A percentile compares a stretch with the other conserved stretches of the same genome.
These are phyloP conservation scores for Rubia occidens DNA, from an alignment of 305 asterid species.

Conservation along the genomic window DNA sequence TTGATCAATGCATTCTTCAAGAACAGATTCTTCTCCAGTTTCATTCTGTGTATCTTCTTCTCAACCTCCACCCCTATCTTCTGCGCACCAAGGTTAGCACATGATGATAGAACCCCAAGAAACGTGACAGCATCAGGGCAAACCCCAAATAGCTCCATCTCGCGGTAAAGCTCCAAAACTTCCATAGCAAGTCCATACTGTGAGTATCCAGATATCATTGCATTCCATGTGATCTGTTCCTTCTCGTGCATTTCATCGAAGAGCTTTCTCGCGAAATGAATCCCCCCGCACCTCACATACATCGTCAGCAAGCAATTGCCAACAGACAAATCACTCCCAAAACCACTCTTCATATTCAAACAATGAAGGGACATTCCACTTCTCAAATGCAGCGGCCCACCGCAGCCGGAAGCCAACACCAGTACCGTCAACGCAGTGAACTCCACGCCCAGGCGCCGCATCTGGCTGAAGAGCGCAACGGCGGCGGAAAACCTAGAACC, in stretches of 20 bases:
- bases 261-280: conserved; percentile 43
- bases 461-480: conserved; percentile 33
- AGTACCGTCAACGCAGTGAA: conserved; percentile 45
- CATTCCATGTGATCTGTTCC: conserved; percentile 83
- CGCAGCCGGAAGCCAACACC: conserved; percentile 72
- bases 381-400: conserved; percentile 32
- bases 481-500: conserved; percentile 31
- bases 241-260: conserved; percentile 46
- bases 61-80: conserved; percentile 61
- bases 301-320: conserved; percentile 70
- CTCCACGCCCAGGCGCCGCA: conserved; percentile 40
- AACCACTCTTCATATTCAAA: conserved; percentile 39
- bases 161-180: conserved; percentile 56
- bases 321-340: conserved; percentile 37
- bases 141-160: conserved; percentile 44
- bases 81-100: conserved; percentile 74
- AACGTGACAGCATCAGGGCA: conserved; percentile 70
- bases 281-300: conserved; percentile 55
- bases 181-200: conserved; percentile 60
- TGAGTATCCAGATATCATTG: conserved; percentile 79
- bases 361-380: conserved; percentile 62
- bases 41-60: conserved; percentile 28
- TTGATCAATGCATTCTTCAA: conserved; percentile 64
- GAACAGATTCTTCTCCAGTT: conserved; percentile 42
- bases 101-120: conserved; percentile 68